These are phyloP conservation scores for Tephrocybe sp. DNA, from an alignment of 768 basidiomycete genomes.

Conservation along the genomic window DNA sequence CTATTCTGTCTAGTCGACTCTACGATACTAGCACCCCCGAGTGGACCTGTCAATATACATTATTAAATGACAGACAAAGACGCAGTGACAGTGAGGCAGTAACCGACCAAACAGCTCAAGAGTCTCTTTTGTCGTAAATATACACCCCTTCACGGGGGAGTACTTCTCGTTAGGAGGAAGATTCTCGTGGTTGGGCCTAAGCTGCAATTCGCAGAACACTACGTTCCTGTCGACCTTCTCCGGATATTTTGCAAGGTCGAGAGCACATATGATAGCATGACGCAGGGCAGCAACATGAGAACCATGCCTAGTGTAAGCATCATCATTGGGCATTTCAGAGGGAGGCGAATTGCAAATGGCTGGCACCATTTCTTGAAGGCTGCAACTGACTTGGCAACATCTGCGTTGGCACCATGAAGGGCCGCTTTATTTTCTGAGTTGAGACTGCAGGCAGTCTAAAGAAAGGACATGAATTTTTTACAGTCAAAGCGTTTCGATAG, in stretches of 20 bases:
- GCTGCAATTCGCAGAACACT: conserved; percentile 23
- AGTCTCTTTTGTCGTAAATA: conserved; percentile 21
- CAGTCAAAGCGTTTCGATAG: background rate
- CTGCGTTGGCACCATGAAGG: conserved; percentile 14
- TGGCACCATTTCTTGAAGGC: conserved; percentile 26
- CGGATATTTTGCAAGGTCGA: conserved; percentile 23
- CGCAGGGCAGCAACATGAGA: conserved; percentile 23
- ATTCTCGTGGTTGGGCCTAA: conserved; percentile 19
- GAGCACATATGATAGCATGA: conserved; percentile 26
- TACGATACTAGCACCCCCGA: conserved; percentile 17
- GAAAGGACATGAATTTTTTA: conserved; percentile 6
- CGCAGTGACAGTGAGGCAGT: background rate
- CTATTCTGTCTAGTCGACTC: conserved; percentile 21
- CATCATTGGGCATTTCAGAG: background rate
- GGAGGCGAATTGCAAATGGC: background rate
- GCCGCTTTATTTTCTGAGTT: conserved; percentile 18
- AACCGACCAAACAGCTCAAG: conserved; percentile 21
- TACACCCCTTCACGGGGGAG: conserved; percentile 19
- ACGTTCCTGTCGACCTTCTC: conserved; percentile 19
- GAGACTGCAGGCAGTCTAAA: conserved; percentile 23
- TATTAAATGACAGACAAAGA: background rate
- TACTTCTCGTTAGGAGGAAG: conserved; percentile 19
- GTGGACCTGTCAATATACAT: conserved; percentile 10
- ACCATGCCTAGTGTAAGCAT: conserved; percentile 20
- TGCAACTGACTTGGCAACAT: conserved; percentile 16